Conservation (phyloP, 2,329 filamentous ascomycete species). For the Pestalotiopsis fici region DNA sequence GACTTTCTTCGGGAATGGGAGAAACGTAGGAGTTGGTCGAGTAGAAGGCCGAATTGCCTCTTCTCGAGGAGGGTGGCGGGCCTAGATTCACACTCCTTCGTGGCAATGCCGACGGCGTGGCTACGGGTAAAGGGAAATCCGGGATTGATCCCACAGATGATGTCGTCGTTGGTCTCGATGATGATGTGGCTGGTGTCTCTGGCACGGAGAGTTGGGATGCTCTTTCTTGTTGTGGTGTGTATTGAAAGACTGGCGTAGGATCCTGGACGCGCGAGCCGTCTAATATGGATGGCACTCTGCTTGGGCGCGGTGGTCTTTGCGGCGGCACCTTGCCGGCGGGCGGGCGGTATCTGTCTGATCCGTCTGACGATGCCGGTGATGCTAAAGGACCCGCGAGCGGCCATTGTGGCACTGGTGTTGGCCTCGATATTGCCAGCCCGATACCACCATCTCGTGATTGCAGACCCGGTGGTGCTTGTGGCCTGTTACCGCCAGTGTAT, state of each 20-base stretch:
- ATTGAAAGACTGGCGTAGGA: conserved; percentile 55
- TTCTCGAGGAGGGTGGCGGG: conserved; percentile 60
- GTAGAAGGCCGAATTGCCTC: conserved; percentile 65
- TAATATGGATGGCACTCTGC: conserved; percentile 58
- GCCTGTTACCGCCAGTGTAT: conserved; percentile 11
- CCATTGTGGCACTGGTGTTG: conserved; percentile 34
- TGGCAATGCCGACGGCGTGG: conserved; percentile 29
- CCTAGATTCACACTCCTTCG: conserved; percentile 57
- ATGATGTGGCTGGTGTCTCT: conserved; percentile 45
- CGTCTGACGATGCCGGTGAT: conserved; percentile 21
- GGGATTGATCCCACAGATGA: conserved; percentile 60
- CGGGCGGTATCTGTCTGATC: conserved; percentile 48
- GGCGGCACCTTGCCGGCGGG: conserved; percentile 54
- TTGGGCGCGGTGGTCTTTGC: conserved; percentile 61
- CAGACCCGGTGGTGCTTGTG: conserved; percentile 32
- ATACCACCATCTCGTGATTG: conserved; percentile 39
- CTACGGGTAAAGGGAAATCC: conserved; percentile 54
- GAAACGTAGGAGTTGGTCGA: conserved; percentile 69
- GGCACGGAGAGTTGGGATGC: conserved; percentile 43
- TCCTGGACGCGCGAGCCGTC: conserved; percentile 58
- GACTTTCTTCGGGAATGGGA: conserved; percentile 74
- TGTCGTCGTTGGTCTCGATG: conserved; percentile 53
- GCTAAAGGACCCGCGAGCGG: conserved; percentile 33
- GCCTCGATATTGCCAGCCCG: conserved; percentile 53
- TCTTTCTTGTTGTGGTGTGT: conserved; percentile 36